Base-by-base conservation (phyloP, 1,284 basidiomycete species). In the Moesziomyces globuligerus region DNA sequence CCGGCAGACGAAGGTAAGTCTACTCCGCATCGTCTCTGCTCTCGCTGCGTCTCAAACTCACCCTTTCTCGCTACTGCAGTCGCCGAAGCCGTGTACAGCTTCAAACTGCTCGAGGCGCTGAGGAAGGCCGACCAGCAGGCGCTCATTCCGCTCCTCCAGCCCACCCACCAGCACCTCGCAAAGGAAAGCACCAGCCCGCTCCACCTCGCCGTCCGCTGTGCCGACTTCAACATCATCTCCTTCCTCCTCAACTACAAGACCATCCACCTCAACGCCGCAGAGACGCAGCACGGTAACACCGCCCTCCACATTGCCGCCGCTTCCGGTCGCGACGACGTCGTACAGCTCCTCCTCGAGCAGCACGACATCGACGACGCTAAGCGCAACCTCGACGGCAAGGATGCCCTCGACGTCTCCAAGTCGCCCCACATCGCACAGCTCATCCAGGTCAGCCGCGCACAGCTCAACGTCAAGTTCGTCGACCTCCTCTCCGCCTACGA, bases 241-340 rank as follows among this genome's bases (percentile, higher is more conserved):
- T 85, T 92, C 7, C 85, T 94, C 15, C 84, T 93, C 45, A 86
- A 88, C 10, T 87, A 93, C 84, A 86, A 89, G 69, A 86, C 88
- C 29, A 89, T 76, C 41, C 50, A 81, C 61, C 48, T 76, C 43
- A 80, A 82, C 25, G 72, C 71, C 2, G 28, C 45, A 7, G 84
- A 84, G 40, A 32, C 68, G 0, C 76, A 82, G 34, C 61, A 74
- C 13, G 89, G 89, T 3, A 91, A 90, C 7, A 94, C 93, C 0
- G 86, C 94, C 0, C 86, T 97, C 0, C 94, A 98, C 81, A 87
- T 97, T 9, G 93, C 94, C 0, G 89, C 91, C 0, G 89, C 90
- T 1, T 86, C 94, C 1, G 91, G 91, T 4, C 86, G 94, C 34
- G 84, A 86, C 3, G 94, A 97, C 60, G 87, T 92, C 9, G 89